phyloP scores from a whole-genome alignment of 2,329 filamentous ascomycete genomes.

The Camillea tinctor region DNA sequence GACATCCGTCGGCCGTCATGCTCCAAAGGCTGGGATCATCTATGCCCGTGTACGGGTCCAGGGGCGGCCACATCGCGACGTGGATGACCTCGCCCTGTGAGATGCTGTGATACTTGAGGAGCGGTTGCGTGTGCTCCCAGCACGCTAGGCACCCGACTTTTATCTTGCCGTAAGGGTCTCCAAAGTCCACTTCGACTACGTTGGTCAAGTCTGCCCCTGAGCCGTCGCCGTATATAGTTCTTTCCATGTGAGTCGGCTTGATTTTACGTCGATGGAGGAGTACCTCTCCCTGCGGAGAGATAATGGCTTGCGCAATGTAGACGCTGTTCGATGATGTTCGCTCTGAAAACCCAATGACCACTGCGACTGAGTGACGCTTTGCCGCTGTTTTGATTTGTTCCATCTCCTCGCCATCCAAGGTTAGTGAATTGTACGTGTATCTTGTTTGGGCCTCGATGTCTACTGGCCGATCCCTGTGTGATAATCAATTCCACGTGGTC shows the following conservation, averaged over 20 bases:
- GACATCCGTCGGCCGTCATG: conserved; percentile 37
- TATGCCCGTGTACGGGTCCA: conserved; percentile 17
- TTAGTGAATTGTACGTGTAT: conserved; percentile 36
- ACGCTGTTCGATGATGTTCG: conserved; percentile 33
- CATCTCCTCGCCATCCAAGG: conserved; percentile 36
- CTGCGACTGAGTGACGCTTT: conserved; percentile 38
- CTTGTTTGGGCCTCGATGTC: conserved; percentile 30
- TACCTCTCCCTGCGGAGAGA: conserved; percentile 41
- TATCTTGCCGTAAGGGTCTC: conserved; percentile 21
- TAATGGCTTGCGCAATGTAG: conserved; percentile 47
- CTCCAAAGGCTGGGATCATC: conserved; percentile 28
- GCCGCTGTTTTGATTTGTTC: conserved; percentile 33
- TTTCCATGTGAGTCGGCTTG: conserved; percentile 54
- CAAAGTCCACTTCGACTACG: conserved; percentile 40
- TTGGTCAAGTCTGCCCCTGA: conserved; percentile 37
- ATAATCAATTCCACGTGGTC: neutral
- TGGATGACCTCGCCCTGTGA: conserved; percentile 46
- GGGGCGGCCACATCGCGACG: conserved; percentile 46
- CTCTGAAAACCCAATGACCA: conserved; percentile 45
- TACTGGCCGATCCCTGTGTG: conserved; percentile 31
- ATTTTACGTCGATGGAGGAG: conserved; percentile 45
- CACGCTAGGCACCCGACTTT: conserved; percentile 46
- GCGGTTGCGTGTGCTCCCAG: conserved; percentile 51
- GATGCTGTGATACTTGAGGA: conserved; percentile 47
- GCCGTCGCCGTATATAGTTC: conserved; percentile 49